Evolutionary conservation across 2,329 filamentous ascomycete genomes (phyloP).

Genomic region (Ophiostoma triangulosporum): DNA sequence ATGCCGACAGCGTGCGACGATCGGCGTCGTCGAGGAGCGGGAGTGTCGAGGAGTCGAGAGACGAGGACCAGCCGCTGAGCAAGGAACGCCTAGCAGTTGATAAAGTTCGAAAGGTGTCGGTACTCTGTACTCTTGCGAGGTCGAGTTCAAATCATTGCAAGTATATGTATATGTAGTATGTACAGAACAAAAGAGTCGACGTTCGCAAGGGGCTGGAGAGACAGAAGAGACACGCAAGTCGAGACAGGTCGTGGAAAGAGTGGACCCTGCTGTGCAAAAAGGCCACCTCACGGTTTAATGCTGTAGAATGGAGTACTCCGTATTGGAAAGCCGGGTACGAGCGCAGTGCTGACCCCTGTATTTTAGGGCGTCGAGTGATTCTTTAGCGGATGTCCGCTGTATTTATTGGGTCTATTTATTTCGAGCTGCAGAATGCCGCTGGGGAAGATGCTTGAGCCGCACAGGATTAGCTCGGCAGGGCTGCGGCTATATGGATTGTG

Average conservation of each 20-base stretch:
- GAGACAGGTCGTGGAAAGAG: neutral
- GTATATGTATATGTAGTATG: neutral
- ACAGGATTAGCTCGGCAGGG: too few relatives aligned
- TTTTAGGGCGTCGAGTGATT: too few relatives aligned
- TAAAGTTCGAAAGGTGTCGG: neutral
- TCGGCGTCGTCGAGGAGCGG: neutral
- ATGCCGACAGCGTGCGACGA: too few relatives aligned
- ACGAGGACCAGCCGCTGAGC: too few relatives aligned
- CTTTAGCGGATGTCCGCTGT: too few relatives aligned
- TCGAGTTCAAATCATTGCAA: neutral
- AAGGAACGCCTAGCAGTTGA: too few relatives aligned
- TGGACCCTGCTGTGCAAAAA: neutral
- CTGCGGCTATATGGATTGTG: too few relatives aligned
- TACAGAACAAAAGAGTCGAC: neutral
- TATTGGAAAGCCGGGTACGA: too few relatives aligned
- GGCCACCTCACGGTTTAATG: conserved; percentile 3
- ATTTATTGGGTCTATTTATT: too few relatives aligned
- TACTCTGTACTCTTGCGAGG: neutral
- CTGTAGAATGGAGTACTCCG: neutral
- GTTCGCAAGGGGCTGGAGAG: neutral
- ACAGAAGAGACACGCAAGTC: neutral
- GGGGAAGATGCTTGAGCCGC: too few relatives aligned
- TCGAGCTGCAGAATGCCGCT: too few relatives aligned
- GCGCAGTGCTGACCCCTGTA: too few relatives aligned
- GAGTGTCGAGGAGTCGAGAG: neutral